Evolutionary conservation across 1,139 yeast species (phyloP), one percentile per base, ranked within the genome.

Genomic region (Petasospora fabianii): DNA sequence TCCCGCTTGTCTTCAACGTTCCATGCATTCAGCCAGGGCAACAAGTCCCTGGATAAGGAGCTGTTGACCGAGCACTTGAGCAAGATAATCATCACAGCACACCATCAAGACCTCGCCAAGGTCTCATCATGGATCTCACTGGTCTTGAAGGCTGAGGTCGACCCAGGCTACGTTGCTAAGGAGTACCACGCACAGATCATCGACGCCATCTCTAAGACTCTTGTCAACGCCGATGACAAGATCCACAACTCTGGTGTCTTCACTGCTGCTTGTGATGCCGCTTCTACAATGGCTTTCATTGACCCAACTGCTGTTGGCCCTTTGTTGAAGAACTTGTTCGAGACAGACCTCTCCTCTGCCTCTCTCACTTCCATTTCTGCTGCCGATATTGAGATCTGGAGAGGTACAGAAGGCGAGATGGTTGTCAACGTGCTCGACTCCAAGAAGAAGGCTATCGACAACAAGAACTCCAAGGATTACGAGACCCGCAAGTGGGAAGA

Each of bases 401-500:
- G 64, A 29, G 81, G 82, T 6, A 59, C 68, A 0, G 90, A 80
- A 36, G 95, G 90, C 8, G 78, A 74, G 41, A 61, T 86, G 39
- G 95, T 84, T 1, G 65, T 80, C 16, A 78, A 85, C 53, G 80
- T 84, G 3, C 64, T 84, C 36, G 67, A 66, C 18, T 56, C 65
- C 12, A 65, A 63, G 38, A 64, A 64, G 32, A 66, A 68, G 35
- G 56, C 54, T 18, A 60, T 60, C 27, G 60, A 60, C 11, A 66
- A 68, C 34, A 85, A 84, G 54, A 85, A 85, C 56, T 64, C 84
- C 4, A 86, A 79, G 55, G 96, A 88, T 54, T 86, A 85, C 56
- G 95, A 85, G 52, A 84, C 88, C 13, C 69, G 76, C 47, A 80
- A 85, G 55, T 92, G 98, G 97, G 98, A 92, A 59, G 90, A 83